phyloP scores from a whole-genome alignment of 495 filamentous ascomycete genomes.

The Pyronema domesticum region DNA sequence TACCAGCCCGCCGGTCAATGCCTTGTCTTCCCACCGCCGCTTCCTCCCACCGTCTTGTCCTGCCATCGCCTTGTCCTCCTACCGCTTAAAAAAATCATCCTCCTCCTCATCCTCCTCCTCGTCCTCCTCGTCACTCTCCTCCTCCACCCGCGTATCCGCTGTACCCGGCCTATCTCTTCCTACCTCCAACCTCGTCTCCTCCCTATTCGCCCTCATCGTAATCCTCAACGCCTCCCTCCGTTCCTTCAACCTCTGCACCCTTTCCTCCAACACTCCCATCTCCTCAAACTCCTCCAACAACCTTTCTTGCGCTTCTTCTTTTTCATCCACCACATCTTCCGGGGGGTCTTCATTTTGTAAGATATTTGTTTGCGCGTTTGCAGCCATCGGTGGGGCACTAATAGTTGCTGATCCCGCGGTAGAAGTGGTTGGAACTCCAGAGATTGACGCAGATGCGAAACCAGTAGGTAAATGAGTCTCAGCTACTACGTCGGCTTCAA shows the following conservation, averaged over 20 bases:
- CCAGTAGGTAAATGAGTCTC: slow-evolving; percentile 26
- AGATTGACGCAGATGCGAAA: slow-evolving; percentile 24
- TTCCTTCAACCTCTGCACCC: slow-evolving; percentile 60
- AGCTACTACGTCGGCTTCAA: slow-evolving; percentile 66
- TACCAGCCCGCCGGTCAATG: no score
- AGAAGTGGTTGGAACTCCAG: slow-evolving; percentile 50
- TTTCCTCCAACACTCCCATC: slow-evolving; percentile 77
- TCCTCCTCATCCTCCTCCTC: slow-evolving; percentile 21
- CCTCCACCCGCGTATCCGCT: slow-evolving; percentile 32
- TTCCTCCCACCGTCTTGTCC: neutral
- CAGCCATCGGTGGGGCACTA: slow-evolving; percentile 53
- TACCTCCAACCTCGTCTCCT: slow-evolving; percentile 16
- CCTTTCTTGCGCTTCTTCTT: slow-evolving; percentile 42
- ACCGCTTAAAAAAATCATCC: slow-evolving; percentile 12
- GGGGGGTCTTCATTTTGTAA: slow-evolving; percentile 21
- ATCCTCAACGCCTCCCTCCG: slow-evolving; percentile 35
- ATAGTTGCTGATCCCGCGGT: slow-evolving; percentile 41
- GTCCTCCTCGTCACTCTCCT: slow-evolving; percentile 31
- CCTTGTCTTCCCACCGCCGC: no score
- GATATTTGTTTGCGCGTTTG: slow-evolving; percentile 40
- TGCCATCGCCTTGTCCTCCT: neutral
- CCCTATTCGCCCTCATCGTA: slow-evolving; percentile 17
- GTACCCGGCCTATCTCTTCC: slow-evolving; percentile 30
- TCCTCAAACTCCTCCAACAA: slow-evolving; percentile 83
- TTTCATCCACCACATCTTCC: slow-evolving; percentile 11